Evolutionary conservation across 345 rosid genomes (phyloP).

Genomic region (Camelina neglecta): DNA sequence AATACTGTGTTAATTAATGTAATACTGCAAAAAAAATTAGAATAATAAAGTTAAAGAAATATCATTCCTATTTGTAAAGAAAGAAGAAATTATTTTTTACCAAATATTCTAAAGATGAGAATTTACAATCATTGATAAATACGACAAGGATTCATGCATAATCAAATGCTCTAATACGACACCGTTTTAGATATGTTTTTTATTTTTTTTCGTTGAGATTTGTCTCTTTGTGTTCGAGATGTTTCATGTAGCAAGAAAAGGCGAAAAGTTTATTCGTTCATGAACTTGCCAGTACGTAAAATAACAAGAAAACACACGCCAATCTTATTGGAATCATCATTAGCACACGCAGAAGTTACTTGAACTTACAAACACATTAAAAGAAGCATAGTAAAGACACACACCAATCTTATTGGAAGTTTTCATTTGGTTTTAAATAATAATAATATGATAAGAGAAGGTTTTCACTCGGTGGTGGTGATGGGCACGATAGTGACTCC

Average conservation of each 20-base stretch:
- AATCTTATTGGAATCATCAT: background rate
- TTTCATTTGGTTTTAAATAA: background rate
- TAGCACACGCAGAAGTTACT: background rate
- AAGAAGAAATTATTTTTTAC: background rate
- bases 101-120: background rate
- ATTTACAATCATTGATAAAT: background rate
- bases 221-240: too few relatives aligned
- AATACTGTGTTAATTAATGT: background rate
- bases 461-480: conserved; percentile 16
- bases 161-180: too few relatives aligned
- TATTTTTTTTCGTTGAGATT: too few relatives aligned
- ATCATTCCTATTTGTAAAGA: background rate
- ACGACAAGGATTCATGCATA: too few relatives aligned
- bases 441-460: background rate
- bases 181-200: too few relatives aligned
- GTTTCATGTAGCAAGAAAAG: too few relatives aligned
- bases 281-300: background rate
- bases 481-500: conserved; percentile 41
- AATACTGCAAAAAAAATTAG: background rate
- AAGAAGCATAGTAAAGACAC: background rate
- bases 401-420: too few relatives aligned
- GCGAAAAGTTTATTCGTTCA: too few relatives aligned
- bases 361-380: background rate
- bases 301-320: background rate
- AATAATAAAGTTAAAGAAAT: background rate